These are phyloP conservation scores for Plasmodium fragile DNA, from an alignment of 169 alveolate species.

Conservation along the genomic window DNA sequence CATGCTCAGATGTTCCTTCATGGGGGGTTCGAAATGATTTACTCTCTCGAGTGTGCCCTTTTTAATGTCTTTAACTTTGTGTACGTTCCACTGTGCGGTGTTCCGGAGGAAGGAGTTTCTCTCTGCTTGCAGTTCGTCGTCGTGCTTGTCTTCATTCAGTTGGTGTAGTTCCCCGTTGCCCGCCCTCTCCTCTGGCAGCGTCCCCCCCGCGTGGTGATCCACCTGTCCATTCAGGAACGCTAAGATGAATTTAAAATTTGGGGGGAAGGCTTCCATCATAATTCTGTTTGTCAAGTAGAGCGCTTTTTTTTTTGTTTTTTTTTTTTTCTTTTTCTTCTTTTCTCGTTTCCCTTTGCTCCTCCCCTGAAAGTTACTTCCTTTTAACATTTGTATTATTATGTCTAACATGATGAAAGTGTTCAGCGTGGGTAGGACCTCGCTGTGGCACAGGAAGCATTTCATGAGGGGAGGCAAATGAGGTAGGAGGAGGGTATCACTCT, in stretches of 20 bases:
- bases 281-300: conserved; percentile 32
- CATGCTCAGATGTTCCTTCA: background rate
- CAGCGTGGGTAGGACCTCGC: conserved; percentile 2
- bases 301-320: conserved; percentile 10
- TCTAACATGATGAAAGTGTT: conserved; percentile 40
- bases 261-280: conserved; percentile 36
- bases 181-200: background rate
- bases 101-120: background rate
- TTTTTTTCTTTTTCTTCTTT: background rate
- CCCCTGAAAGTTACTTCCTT: background rate
- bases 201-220: background rate
- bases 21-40: background rate
- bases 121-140: background rate
- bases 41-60: background rate
- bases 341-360: background rate
- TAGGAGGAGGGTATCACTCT: too few species aligned
- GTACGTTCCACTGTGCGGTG: conserved; percentile 5
- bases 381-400: conserved; percentile 10
- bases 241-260: conserved; percentile 22
- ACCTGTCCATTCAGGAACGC: background rate
- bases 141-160: too few species aligned
- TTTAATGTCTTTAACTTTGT: conserved; percentile 28
- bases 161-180: background rate
- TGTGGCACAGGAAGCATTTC: conserved; percentile 36
- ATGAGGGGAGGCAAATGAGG: background rate